Evolutionary conservation across 2,329 filamentous ascomycete species (phyloP).

Genomic region (Trichoderma arundinaceum): DNA sequence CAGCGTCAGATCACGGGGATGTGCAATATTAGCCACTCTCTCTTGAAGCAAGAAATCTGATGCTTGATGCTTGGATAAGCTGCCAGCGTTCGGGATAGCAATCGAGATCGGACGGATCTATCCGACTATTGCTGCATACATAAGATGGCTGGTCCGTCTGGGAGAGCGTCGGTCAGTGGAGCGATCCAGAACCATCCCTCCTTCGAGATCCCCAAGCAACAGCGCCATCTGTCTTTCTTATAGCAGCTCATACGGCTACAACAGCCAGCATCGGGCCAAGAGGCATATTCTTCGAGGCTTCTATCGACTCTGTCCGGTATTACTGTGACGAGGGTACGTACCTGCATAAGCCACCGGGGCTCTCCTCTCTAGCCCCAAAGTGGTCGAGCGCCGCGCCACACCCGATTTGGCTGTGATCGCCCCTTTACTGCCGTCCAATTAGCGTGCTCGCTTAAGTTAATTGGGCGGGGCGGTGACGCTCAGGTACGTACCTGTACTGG

Average conservation of each 20-base stretch:
- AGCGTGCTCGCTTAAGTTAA: not conserved
- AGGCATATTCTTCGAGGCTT: not conserved
- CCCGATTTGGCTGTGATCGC: not conserved
- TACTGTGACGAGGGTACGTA: slow-evolving; percentile 13
- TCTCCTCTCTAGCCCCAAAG: not conserved
- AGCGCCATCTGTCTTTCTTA: no score
- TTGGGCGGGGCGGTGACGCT: not conserved
- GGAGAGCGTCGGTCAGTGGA: no score
- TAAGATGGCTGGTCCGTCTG: no score
- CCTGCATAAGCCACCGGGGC: slow-evolving; percentile 17
- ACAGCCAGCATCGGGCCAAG: no score
- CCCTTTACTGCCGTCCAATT: not conserved
- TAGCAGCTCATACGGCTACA: no score
- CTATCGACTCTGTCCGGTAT: not conserved
- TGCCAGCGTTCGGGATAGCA: not conserved
- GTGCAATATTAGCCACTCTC: not conserved
- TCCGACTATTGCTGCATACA: not conserved
- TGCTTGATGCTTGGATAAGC: not conserved
- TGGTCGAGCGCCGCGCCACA: slow-evolving; percentile 22
- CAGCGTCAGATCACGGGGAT: not conserved
- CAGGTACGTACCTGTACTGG: not conserved
- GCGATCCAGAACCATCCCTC: no score
- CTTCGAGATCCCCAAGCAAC: no score
- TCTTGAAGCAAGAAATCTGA: not conserved
- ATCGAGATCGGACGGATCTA: not conserved